These are phyloP conservation scores for Penicillium occitanis DNA, from an alignment of 2,329 filamentous ascomycete genomes.

Conservation along the genomic window DNA sequence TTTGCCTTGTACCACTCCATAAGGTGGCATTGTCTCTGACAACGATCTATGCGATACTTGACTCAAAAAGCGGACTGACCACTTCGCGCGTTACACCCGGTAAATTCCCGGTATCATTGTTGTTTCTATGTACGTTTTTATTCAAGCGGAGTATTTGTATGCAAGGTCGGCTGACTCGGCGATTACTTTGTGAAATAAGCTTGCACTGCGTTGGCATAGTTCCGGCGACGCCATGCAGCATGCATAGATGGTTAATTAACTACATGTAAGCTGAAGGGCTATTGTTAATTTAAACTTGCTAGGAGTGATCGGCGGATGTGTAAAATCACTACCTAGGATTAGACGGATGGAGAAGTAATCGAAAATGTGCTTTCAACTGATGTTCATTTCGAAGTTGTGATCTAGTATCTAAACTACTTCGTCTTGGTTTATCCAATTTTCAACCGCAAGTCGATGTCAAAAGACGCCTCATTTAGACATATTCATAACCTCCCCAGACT, in stretches of 20 bases:
- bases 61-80: not conserved
- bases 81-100: not conserved
- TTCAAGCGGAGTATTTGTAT: not conserved
- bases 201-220: no score
- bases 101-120: not conserved
- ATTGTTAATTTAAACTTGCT: not conserved
- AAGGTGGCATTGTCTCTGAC: not conserved
- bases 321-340: not conserved
- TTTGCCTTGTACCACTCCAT: not conserved
- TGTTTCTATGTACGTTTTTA: not conserved
- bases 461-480: conserved; percentile 12
- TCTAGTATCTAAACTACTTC: not conserved
- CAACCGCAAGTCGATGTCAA: not conserved
- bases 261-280: not conserved
- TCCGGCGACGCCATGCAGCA: not conserved
- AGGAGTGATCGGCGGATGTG: not conserved
- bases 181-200: not conserved
- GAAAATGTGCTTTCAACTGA: not conserved
- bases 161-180: not conserved
- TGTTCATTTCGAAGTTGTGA: not conserved
- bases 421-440: not conserved
- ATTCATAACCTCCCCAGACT: conserved; percentile 29
- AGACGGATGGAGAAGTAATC: not conserved
- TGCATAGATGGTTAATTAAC: not conserved
- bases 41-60: not conserved